Base-by-base conservation (phyloP, 2,329 filamentous ascomycete genomes). In the Phialocephala subalpina region DNA sequence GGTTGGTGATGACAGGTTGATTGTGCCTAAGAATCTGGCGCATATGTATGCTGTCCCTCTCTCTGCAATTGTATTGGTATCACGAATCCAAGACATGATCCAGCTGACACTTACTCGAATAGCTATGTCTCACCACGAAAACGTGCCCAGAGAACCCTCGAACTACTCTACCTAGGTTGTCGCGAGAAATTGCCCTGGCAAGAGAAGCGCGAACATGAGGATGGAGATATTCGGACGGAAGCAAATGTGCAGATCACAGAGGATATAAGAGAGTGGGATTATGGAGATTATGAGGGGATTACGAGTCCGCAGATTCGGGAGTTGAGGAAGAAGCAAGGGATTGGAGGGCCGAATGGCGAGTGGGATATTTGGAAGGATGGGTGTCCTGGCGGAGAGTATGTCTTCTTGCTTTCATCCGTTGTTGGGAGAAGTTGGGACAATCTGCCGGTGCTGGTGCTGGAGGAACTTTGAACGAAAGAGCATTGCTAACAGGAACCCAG, bases 301-400 rank as follows among this genome's bases (percentile, higher is more conserved):
- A 93, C 91, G 40, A 90, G 85, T 68, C 80, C 83, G 18, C 83
- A 93, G 70, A 97, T 97, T 75, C 83, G 86, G 59, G 82, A 83
- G 60, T 74, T 81, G 70, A 85, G 86, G 59, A 82, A 80, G 66
- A 81, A 84, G 73, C 81, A 87, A 65, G 92, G 91, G 8, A 80
- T 85, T 22, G 63, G 58, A 67, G 78, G 38, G 60, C 64, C 64
- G 6, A 70, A 81, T 47, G 83, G 81, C 3, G 77, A 80, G 27
- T 97, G 93, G 93, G 91, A 96, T 80, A 97, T 97, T 70, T 97
- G 93, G 93, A 83, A 82, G n/a, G 93, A 97, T 76, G 93, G 93
- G 0, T 97, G 93, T 78, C 91, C 90, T 1, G 92, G 90, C 2
- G 94, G 94, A 77, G 93, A 97, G 90, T 92, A 79, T 78, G 88